Conservation (phyloP, 257 asterid species). For the Solanum stenotomum region DNA sequence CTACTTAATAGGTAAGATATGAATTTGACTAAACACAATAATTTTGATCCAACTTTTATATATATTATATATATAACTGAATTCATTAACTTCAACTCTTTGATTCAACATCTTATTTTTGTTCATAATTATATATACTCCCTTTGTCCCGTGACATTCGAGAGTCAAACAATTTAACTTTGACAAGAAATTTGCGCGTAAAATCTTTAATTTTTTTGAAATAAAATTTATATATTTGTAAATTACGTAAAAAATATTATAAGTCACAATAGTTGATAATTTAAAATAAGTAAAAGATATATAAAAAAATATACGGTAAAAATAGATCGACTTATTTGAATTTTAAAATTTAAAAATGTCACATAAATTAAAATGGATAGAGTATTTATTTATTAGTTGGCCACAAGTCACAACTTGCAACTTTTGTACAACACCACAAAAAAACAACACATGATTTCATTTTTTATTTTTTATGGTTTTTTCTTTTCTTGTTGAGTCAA, state of each 20-base stretch:
- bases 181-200: too few relatives aligned
- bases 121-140: neutral
- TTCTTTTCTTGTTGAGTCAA: neutral
- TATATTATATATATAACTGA: neutral
- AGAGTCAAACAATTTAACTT: too few relatives aligned
- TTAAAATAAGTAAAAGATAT: too few relatives aligned
- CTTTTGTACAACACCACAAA: neutral
- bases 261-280: too few relatives aligned
- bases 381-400: neutral
- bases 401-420: neutral
- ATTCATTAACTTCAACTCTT: neutral
- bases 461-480: neutral
- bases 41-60: neutral
- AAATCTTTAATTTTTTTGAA: too few relatives aligned
- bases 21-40: neutral
- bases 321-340: too few relatives aligned
- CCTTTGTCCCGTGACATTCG: too few relatives aligned
- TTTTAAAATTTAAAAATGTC: too few relatives aligned
- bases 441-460: neutral
- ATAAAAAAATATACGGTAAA: too few relatives aligned
- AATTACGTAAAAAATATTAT: too few relatives aligned
- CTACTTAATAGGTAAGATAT: too few relatives aligned
- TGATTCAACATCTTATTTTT: neutral
- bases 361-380: accelerated
- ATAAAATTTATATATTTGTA: too few relatives aligned